Conservation (phyloP, 306 rosid genomes). For the Trifolium pratense region DNA sequence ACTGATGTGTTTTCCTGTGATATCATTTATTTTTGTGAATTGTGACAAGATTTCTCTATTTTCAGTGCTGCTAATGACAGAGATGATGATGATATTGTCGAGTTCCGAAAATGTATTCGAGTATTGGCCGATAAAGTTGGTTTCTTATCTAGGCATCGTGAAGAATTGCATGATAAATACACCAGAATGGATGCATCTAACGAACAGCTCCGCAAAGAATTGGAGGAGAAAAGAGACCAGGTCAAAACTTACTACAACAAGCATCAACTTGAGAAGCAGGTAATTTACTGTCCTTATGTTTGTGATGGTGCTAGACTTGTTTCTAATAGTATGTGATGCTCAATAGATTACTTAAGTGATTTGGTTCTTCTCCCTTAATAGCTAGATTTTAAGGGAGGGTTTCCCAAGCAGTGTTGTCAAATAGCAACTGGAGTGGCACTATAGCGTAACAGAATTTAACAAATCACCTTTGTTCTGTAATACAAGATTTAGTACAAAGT, state of each 20-base stretch:
- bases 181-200: slow-evolving; percentile 71
- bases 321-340: background rate
- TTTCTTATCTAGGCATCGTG: slow-evolving; percentile 77
- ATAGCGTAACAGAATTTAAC: background rate
- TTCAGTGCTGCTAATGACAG: slow-evolving; percentile 80
- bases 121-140: slow-evolving; percentile 76
- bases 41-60: slow-evolving; percentile 37
- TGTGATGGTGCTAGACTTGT: background rate
- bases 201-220: slow-evolving; percentile 81
- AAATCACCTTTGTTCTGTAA: background rate
- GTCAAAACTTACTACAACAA: slow-evolving; percentile 82
- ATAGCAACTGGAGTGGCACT: background rate
- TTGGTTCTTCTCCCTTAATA: background rate
- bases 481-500: background rate
- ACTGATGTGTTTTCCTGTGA: slow-evolving; percentile 27
- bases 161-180: slow-evolving; percentile 80
- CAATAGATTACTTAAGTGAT: background rate
- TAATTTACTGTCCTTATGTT: slow-evolving; percentile 39
- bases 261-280: slow-evolving; percentile 98
- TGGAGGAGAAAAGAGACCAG: slow-evolving; percentile 82
- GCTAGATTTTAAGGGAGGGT: background rate
- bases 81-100: slow-evolving; percentile 82
- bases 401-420: background rate
- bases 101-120: slow-evolving; percentile 77
- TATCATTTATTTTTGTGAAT: slow-evolving; percentile 22